Evolutionary conservation across 805 yeast genomes (phyloP).

Genomic region (Spathaspora gorwiae): DNA sequence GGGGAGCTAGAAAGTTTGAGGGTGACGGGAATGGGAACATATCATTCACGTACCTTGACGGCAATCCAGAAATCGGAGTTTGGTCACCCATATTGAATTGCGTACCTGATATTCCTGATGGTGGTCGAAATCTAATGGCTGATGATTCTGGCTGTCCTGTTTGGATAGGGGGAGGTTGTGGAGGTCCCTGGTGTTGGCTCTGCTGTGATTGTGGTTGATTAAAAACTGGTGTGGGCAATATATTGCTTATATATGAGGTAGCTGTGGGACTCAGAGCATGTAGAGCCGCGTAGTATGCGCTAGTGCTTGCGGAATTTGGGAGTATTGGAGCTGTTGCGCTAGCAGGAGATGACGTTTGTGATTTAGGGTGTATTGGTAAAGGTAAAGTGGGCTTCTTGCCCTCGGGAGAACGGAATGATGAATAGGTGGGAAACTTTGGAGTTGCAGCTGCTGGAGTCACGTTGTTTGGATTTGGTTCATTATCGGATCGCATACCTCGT

Average conservation of each 20-base stretch:
- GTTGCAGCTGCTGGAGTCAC: slow-evolving; percentile 5
- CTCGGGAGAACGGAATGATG: slow-evolving; percentile 27
- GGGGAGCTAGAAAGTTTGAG: slow-evolving; percentile 61
- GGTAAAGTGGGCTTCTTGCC: slow-evolving; percentile 24
- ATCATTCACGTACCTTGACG: slow-evolving; percentile 59
- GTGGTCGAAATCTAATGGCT: slow-evolving; percentile 10
- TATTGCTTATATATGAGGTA: slow-evolving; percentile 5
- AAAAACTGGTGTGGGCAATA: slow-evolving; percentile 30
- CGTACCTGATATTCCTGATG: not conserved
- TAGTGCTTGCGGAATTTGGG: slow-evolving; percentile 13
- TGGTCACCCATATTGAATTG: slow-evolving; percentile 46
- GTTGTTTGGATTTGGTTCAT: slow-evolving; percentile 4
- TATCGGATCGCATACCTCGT: not conserved
- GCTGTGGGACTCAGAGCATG: slow-evolving; percentile 1
- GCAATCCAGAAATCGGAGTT: slow-evolving; percentile 62
- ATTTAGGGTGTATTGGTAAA: slow-evolving; percentile 32
- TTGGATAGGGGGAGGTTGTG: slow-evolving; percentile 4
- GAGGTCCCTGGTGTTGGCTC: slow-evolving; percentile 12
- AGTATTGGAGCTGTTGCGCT: slow-evolving; percentile 36
- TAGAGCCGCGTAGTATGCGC: slow-evolving; percentile 13
- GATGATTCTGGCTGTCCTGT: slow-evolving; percentile 13
- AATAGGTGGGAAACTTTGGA: slow-evolving; percentile 12
- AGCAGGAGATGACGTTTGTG: slow-evolving; percentile 38
- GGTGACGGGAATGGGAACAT: slow-evolving; percentile 69
- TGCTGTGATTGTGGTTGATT: slow-evolving; percentile 23